Conservation (phyloP, 306 rosid genomes). For the Vachellia pachyceras region DNA sequence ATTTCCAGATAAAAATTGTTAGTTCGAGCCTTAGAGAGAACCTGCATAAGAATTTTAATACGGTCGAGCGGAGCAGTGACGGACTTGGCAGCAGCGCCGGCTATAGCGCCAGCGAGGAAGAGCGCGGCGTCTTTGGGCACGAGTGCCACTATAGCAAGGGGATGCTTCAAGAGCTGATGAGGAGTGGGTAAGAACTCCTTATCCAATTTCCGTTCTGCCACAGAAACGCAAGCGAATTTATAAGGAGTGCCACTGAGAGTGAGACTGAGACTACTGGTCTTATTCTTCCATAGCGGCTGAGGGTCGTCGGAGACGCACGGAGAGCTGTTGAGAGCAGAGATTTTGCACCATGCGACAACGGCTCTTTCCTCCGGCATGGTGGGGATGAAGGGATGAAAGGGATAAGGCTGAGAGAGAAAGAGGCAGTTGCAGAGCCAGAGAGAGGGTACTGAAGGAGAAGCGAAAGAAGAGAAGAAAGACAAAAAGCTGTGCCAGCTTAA, state of each 20-base stretch:
- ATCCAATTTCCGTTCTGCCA: conserved; percentile 49
- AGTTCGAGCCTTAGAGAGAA: neutral
- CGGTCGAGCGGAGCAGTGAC: conserved; percentile 97
- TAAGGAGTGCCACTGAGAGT: conserved; percentile 24
- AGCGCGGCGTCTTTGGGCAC: conserved; percentile 75
- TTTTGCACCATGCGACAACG: conserved; percentile 45
- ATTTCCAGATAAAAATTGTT: neutral
- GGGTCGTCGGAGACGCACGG: conserved; percentile 14
- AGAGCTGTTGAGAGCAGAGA: conserved; percentile 46
- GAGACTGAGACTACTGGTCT: conserved; percentile 25
- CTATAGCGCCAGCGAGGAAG: conserved; percentile 83
- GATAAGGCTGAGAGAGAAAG: neutral
- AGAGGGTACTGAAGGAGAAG: neutral
- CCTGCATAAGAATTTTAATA: conserved; percentile 99
- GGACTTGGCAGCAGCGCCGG: conserved; percentile 90
- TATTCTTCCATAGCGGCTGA: conserved; percentile 49
- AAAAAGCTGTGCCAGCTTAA: no score
- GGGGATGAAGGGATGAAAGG: neutral
- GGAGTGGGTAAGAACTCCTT: conserved; percentile 63
- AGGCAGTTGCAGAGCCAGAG: neutral
- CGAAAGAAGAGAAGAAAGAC: no score
- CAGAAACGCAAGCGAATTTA: conserved; percentile 73
- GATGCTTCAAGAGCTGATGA: conserved; percentile 81
- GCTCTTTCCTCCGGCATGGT: conserved; percentile 49
- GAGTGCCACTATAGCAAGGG: conserved; percentile 61